Base-by-base conservation (phyloP, 2,329 filamentous ascomycete species). In the Sclerotinia borealis region DNA sequence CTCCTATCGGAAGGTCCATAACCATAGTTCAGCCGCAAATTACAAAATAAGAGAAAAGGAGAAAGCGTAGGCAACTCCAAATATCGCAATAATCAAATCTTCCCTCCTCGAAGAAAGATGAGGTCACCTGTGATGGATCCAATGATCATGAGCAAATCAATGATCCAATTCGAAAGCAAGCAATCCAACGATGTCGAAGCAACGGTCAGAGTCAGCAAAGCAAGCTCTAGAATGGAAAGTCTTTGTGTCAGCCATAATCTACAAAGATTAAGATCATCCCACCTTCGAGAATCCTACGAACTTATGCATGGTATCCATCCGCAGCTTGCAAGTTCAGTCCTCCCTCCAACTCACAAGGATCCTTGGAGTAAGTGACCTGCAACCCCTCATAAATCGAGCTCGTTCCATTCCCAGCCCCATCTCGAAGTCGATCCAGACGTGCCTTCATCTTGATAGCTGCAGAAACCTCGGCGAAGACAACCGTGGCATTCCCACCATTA, bases 401-500 rank as follows among this genome's bases (percentile, higher is more conserved):
- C 2, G 25, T 49, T 4, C 48, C 55, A 4, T 49, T 52, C 9
- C 59, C 52, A 6, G 62, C 64, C 0, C 34, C 37, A 9, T 56
- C 56, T 19, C 50, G 43, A 59, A 61, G 64, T 15, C 62, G 63
- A 61, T 74, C 72, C 36, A 74, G 56, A 1, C 56, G 61, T 8
- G 58, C 58, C 62, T 73, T 74, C 51, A 73, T 66, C 47, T 65
- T 70, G 7, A 72, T 65, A 3, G 72, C 71, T 3, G 64, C 56
- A 1, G 56, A 55, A 1, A 74, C 73, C 59, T 71, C 68, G 0
- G 71, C 61, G 54, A 74, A 73, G 2, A 73, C 65, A 15, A 74
- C 65, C 1, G 73, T 74, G 0, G 72, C 73, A 56, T 74, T 74
- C 0, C 73, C 73, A 25, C 69, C 68, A 59, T 74, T 74, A 55